Conservation (phyloP, 148 eudicot species). For the Arbutus unedo region DNA sequence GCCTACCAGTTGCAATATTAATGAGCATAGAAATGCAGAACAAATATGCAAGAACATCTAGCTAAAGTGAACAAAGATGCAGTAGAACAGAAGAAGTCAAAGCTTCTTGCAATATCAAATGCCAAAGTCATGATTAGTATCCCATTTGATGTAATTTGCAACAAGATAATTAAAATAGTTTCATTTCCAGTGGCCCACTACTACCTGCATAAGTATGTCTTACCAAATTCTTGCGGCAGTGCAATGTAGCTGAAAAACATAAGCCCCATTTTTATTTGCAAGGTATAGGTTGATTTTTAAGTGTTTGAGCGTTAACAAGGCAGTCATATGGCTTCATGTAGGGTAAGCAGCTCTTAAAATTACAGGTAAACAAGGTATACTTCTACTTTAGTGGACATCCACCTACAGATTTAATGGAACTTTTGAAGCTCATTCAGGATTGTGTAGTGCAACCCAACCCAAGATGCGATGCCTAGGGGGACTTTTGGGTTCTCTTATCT, state of each 20-base stretch:
- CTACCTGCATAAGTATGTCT: not conserved
- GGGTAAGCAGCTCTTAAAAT: not conserved
- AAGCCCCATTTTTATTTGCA: no score
- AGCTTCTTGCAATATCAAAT: not conserved
- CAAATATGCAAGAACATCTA: not conserved
- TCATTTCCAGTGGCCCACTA: not conserved
- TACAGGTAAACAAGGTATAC: not conserved
- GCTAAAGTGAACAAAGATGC: not conserved
- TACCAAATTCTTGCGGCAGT: not conserved
- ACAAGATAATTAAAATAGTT: not conserved
- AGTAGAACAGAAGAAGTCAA: not conserved
- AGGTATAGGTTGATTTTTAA: not conserved
- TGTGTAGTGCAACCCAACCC: not conserved
- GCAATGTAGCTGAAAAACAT: no score
- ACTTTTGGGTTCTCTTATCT: not conserved
- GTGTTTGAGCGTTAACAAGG: not conserved
- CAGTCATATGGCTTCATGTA: not conserved
- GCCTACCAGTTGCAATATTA: constrained; percentile 45
- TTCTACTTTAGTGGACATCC: not conserved
- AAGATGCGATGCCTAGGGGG: not conserved
- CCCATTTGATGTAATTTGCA: not conserved
- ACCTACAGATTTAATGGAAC: not conserved
- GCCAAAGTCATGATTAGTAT: not conserved
- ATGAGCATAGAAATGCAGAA: not conserved
- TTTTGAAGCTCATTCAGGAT: not conserved